Base-by-base conservation (phyloP, 805 yeast genomes). In the Torulaspora microellipsoides region DNA sequence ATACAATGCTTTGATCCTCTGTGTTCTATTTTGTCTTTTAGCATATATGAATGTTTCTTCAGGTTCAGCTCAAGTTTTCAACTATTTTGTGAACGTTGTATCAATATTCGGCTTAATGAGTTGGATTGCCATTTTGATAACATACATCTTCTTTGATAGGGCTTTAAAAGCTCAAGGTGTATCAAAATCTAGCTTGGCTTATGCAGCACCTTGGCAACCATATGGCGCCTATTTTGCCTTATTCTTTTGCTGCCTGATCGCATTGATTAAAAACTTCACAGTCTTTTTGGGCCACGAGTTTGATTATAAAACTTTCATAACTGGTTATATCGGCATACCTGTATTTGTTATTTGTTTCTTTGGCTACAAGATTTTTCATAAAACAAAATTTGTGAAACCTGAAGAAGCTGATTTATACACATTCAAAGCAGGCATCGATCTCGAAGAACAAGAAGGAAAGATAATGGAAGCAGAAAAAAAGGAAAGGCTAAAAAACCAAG, bases 61-160 rank as follows among this genome's bases (percentile, higher is more conserved):
- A 5, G 66, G 74, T 5, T 70, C 90, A 0, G 67, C 77, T 15
- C 73, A 72, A 23, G 71, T 83, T 31, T 85, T 85, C 68, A 68
- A 62, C 36, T 83, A 83, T 60, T 81, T 85, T 54, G 87, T 85
- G 47, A 85, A 83, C 53, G 83, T 83, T 46, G 88, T 83, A 35
- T 79, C 91, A 15, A 80, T 85, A 53, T 79, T 83, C 45, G 90
- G 90, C 50, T 69, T 85, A 45, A 64, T 85, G 54, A 81, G 87
- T 40, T 85, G 91, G 90, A 70, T 81, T 34, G 75, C 85, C 41
- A 83, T 85, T 53, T 65, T 82, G 46, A 69, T 81, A 47, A 80
- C 88, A 23, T 85, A 81, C 64, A 69, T 85, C 41, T 72, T 76
- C 53, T 85, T 85, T 66, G 71, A 71, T 69, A 70, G 68, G 49